phyloP scores from a whole-genome alignment of 2,329 filamentous ascomycete species.

The Pseudogymnoascus sp. region DNA sequence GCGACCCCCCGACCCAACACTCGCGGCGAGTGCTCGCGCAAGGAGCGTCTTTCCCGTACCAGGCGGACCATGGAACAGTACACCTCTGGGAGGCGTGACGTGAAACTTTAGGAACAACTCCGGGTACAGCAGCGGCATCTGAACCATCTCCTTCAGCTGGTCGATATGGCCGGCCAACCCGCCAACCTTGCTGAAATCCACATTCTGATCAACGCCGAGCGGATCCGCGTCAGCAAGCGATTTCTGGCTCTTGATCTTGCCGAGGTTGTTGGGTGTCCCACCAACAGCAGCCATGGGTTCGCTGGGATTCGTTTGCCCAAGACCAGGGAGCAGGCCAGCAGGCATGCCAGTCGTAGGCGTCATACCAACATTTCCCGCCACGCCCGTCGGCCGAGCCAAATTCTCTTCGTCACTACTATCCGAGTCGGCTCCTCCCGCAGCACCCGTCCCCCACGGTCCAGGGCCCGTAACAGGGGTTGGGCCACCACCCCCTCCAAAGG shows the following conservation, averaged over 20 bases:
- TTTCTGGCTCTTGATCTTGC: slow-evolving; percentile 88
- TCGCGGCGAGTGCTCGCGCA: slow-evolving; percentile 84
- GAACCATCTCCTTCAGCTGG: slow-evolving; percentile 97
- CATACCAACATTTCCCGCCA: slow-evolving; percentile 58
- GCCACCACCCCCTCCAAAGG: slow-evolving; percentile 80
- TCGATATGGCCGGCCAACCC: slow-evolving; percentile 90
- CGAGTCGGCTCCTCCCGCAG: slow-evolving; percentile 73
- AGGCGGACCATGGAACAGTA: slow-evolving; percentile 92
- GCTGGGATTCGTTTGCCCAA: slow-evolving; percentile 44
- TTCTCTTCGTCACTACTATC: slow-evolving; percentile 96
- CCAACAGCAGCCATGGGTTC: slow-evolving; percentile 47
- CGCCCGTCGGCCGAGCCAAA: slow-evolving; percentile 49
- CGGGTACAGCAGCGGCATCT: slow-evolving; percentile 84
- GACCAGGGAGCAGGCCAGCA: slow-evolving; percentile 42
- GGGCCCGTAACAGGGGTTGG: slow-evolving; percentile 40
- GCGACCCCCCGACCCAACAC: slow-evolving; percentile 75
- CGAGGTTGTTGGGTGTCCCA: slow-evolving; percentile 70
- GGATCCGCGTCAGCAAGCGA: slow-evolving; percentile 89
- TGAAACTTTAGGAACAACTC: slow-evolving; percentile 88
- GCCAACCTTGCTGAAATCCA: slow-evolving; percentile 91
- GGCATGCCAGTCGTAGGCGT: slow-evolving; percentile 46
- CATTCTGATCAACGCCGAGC: slow-evolving; percentile 81
- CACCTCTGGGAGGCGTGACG: slow-evolving; percentile 87
- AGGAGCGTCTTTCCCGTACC: slow-evolving; percentile 95
- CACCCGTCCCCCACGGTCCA: slow-evolving; percentile 65